These are phyloP conservation scores for Eustoma russellianum DNA, from an alignment of 257 asterid genomes.

Conservation along the genomic window DNA sequence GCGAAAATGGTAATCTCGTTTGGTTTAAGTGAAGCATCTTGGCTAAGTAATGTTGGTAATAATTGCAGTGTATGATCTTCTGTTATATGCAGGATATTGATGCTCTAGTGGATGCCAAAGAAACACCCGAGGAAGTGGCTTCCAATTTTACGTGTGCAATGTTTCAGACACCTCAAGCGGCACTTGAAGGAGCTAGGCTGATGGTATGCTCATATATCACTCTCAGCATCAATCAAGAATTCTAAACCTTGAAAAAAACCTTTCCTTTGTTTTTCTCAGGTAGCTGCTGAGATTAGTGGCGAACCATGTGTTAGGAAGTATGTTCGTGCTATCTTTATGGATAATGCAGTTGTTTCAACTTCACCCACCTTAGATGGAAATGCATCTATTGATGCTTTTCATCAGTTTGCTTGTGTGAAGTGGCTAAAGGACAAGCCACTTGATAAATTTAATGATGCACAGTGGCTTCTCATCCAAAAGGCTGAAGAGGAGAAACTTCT, in stretches of 20 bases:
- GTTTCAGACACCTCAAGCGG: constrained; percentile 86
- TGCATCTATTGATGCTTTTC: constrained; percentile 74
- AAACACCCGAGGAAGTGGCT: constrained; percentile 97
- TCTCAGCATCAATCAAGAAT: neutral
- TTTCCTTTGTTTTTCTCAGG: constrained; percentile 39
- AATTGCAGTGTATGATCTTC: neutral
- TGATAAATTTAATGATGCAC: constrained; percentile 70
- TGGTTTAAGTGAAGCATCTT: neutral
- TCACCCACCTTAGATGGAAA: constrained; percentile 81
- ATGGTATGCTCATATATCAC: constrained; percentile 48
- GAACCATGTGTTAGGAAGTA: constrained; percentile 93
- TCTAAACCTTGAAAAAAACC: constrained; percentile 5
- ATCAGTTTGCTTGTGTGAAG: constrained; percentile 83
- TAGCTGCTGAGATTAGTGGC: constrained; percentile 91
- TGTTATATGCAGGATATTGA: constrained; percentile 57
- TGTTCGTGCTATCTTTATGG: constrained; percentile 83
- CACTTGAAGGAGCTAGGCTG: constrained; percentile 90
- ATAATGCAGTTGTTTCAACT: constrained; percentile 73
- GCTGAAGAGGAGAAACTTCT: constrained; percentile 97
- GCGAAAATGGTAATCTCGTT: constrained; percentile 50
- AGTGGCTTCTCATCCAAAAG: constrained; percentile 93
- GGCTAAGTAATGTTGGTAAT: neutral
- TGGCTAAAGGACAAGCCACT: constrained; percentile 95
- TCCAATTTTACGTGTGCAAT: constrained; percentile 66
- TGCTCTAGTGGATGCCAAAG: constrained; percentile 90